Evolutionary conservation across 805 yeast species (phyloP), one percentile per base, ranked within the genome.

Genomic region (Lipomyces spencermartinsiae): DNA sequence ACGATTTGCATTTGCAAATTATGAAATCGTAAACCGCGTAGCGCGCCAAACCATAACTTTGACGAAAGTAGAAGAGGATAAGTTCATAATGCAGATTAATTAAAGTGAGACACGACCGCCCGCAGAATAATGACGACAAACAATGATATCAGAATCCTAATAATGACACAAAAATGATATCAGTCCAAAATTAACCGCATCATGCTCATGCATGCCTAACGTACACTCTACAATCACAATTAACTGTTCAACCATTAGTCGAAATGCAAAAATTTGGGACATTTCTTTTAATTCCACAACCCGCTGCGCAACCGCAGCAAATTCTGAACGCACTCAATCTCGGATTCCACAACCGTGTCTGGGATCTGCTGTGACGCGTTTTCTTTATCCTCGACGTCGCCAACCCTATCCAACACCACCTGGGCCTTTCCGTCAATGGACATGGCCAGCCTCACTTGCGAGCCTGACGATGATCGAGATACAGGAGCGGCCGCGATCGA

Each of bases 371-470:
- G 8, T 12, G 54, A 34, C 51, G 8, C 49, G 57, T 64, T 61
- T 35, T 67, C 66, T 59, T 67, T 58, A 16, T 46, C 53, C 31
- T 16, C 58, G 10, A 16, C 49, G 14, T 14, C 35, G 14, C 31
- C 53, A 19, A 16, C 25, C 29, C 61, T 62, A 51, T 61, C 69
- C 54, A 77, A 70, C 16, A 78, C 78, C 31, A 80, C 74, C 72
- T 78, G 76, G 9, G 82, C 82, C 67, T 77, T 77, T 37, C 82
- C 82, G 66, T 79, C 82, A 35, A 75, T 76, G 2, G 80, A 77
- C 81, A 80, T 79, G 51, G 79, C 34, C 19, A 71, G 63, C 51
- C 71, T 57, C 22, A 71, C 62, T n/a, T 64, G 57, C n/a, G 69
- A 59, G 12, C 49, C 37, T 1, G 68, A 19, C 29, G 63, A 34